Conservation (phyloP, 2,329 filamentous ascomycete genomes). For the Metarhizium album region DNA sequence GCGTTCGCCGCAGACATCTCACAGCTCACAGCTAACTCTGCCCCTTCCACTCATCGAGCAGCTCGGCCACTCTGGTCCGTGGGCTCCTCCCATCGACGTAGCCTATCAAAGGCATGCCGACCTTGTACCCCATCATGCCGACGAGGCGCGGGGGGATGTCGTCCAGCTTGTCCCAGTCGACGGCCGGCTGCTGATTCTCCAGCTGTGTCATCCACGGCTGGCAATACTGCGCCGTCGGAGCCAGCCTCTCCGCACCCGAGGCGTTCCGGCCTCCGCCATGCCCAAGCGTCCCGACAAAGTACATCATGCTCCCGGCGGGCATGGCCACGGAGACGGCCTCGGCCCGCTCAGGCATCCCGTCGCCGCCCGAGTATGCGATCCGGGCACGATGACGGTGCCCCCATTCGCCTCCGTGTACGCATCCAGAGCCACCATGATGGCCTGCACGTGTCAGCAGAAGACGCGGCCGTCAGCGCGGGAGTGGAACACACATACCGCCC, state of each 20-base stretch:
- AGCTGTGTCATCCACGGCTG: conserved; percentile 28
- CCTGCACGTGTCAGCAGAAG: too few species aligned
- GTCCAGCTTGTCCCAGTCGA: conserved; percentile 17
- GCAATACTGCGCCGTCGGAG: conserved; percentile 29
- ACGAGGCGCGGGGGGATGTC: conserved; percentile 13
- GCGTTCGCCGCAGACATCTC: too few species aligned
- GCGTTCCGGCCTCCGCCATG: conserved; percentile 27
- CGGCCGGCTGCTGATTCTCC: conserved; percentile 25
- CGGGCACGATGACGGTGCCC: conserved; percentile 24
- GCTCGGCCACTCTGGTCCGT: conserved; percentile 8
- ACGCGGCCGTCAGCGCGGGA: too few species aligned
- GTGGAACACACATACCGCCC: conserved; percentile 13
- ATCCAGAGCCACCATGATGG: not conserved
- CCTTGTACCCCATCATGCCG: conserved; percentile 15
- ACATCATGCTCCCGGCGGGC: conserved; percentile 24
- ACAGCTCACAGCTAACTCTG: not conserved
- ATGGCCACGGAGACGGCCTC: conserved; percentile 23
- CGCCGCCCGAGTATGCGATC: conserved; percentile 23
- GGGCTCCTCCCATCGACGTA: conserved; percentile 14
- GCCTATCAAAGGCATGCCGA: conserved; percentile 14
- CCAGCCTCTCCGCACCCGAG: conserved; percentile 17
- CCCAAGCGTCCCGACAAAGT: conserved; percentile 24
- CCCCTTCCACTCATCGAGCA: conserved; percentile 8
- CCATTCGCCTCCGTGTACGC: conserved; percentile 21
- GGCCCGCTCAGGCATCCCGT: conserved; percentile 13